These are phyloP conservation scores for Backusella luteola DNA, from an alignment of 192 early-diverging fungal genomes.

Conservation along the genomic window DNA sequence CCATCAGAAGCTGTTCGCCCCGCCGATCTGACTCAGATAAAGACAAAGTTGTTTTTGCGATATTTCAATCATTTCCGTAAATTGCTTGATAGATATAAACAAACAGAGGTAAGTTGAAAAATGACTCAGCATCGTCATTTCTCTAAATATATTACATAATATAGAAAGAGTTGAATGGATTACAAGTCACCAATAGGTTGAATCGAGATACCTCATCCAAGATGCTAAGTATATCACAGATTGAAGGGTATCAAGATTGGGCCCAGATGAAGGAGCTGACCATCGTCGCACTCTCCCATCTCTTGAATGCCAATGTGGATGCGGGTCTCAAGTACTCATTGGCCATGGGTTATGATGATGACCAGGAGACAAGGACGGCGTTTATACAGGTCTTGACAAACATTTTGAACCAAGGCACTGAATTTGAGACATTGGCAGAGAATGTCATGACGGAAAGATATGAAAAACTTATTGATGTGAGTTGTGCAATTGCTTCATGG, in stretches of 20 bases:
- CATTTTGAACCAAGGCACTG: constrained; percentile 71
- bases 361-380: constrained; percentile 68
- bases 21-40: constrained; percentile 52
- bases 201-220: constrained; percentile 45
- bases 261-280: constrained; percentile 56
- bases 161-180: constrained; percentile 12
- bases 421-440: constrained; percentile 64
- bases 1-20: constrained; percentile 49
- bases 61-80: constrained; percentile 79
- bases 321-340: constrained; percentile 76
- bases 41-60: constrained; percentile 59
- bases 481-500: not conserved
- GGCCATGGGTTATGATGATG: constrained; percentile 75
- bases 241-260: constrained; percentile 36
- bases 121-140: no score
- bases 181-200: constrained; percentile 50
- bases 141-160: no score
- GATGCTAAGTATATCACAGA: not conserved
- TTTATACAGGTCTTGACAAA: constrained; percentile 83
- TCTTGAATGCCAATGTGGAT: constrained; percentile 80
- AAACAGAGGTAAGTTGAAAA: constrained; percentile 37
- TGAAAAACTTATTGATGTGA: constrained; percentile 60
- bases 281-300: constrained; percentile 74
- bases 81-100: constrained; percentile 58
- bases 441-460: constrained; percentile 59